phyloP scores from a whole-genome alignment of 371 early-diverging fungal species.

The Lichtheimia corymbifera region DNA sequence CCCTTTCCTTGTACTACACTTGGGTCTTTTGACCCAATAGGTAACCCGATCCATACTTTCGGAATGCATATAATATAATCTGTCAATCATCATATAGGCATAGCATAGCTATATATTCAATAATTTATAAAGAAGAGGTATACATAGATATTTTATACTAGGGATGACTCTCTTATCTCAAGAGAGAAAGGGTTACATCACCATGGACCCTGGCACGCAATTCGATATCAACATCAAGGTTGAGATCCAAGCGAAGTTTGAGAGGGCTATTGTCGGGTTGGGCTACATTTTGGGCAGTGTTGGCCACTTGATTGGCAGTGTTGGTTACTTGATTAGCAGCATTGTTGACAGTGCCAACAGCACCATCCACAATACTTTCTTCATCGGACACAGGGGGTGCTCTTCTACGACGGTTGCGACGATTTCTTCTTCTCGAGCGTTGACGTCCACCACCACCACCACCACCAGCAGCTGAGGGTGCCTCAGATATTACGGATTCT shows the following conservation, averaged over 20 bases:
- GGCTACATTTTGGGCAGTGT: background rate
- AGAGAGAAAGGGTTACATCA: slow-evolving; percentile 35
- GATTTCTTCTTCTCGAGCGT: background rate
- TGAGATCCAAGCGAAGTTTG: slow-evolving; percentile 36
- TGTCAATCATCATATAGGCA: too few relatives aligned
- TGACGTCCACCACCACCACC: background rate
- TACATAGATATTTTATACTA: too few relatives aligned
- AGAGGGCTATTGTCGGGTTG: slow-evolving; percentile 18
- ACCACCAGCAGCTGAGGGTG: background rate
- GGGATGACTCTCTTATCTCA: slow-evolving; percentile 14
- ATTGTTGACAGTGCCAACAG: background rate
- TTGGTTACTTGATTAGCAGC: background rate
- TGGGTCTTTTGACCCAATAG: too few relatives aligned
- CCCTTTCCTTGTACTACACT: too few relatives aligned
- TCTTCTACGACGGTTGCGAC: background rate
- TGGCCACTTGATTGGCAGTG: slow-evolving; percentile 4
- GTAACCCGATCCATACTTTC: too few relatives aligned
- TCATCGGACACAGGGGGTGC: background rate
- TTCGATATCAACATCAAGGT: slow-evolving; percentile 36
- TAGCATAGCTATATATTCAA: too few relatives aligned
- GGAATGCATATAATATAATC: too few relatives aligned
- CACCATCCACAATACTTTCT: background rate
- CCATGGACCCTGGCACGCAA: slow-evolving; percentile 34
- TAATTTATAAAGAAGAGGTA: too few relatives aligned
- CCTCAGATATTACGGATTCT: background rate